Evolutionary conservation across 345 rosid species (phyloP).

Genomic region (Raphanus sativus): DNA sequence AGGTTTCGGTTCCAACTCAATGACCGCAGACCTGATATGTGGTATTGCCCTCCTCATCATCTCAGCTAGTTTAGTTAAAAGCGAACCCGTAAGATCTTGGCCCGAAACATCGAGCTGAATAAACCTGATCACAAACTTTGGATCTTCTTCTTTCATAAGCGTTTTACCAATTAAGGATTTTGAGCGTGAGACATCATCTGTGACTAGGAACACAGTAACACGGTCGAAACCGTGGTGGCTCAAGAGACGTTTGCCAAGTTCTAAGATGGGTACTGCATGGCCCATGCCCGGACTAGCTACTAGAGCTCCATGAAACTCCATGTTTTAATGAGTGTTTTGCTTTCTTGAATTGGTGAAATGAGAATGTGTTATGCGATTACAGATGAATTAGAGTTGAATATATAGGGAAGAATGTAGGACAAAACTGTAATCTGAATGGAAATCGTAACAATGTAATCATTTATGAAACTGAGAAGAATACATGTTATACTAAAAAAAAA

Average conservation of each 20-base stretch:
- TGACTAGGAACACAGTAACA: constrained; percentile 34
- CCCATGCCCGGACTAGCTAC: constrained; percentile 46
- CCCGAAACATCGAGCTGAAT: constrained; percentile 30
- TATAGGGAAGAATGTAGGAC: constrained; percentile 11
- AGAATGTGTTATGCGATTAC: constrained; percentile 13
- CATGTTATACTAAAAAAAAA: background rate
- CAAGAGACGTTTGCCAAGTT: constrained; percentile 33
- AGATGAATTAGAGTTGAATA: background rate
- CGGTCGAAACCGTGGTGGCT: constrained; percentile 24
- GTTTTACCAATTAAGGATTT: constrained; percentile 13
- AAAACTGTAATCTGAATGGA: background rate
- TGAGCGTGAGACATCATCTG: constrained; percentile 24
- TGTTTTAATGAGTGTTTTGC: background rate
- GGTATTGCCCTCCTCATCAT: constrained; percentile 50
- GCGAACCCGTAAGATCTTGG: constrained; percentile 28
- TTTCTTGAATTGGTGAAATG: background rate
- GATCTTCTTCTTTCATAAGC: constrained; percentile 13
- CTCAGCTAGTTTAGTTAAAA: constrained; percentile 33
- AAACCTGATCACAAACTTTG: constrained; percentile 33
- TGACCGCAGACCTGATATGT: constrained; percentile 40
- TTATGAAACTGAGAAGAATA: background rate
- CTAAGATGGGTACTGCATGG: constrained; percentile 35
- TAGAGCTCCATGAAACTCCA: constrained; percentile 34
- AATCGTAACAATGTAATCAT: constrained; percentile 12
- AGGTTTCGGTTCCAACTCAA: constrained; percentile 36